Evolutionary conservation across 2,329 filamentous ascomycete species (phyloP).

Genomic region (Talaromyces funiculosus): DNA sequence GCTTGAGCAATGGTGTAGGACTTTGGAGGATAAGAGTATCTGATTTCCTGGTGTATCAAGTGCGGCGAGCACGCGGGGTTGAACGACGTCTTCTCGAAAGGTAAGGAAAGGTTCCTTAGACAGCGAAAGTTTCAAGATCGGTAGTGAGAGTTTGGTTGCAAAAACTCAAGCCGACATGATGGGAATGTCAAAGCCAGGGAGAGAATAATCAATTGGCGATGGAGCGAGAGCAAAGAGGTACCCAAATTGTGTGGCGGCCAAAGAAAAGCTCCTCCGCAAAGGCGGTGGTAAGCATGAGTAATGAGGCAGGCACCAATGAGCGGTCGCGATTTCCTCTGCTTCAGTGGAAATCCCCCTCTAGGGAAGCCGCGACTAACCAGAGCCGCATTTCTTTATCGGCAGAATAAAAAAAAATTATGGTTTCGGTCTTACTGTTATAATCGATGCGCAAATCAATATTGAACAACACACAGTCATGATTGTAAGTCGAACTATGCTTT

Average conservation of each 20-base stretch:
- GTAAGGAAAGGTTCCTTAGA: not conserved
- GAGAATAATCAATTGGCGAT: conserved; percentile 1
- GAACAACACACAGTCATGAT: conserved; percentile 9
- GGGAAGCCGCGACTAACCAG: not conserved
- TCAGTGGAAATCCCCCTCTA: conserved; percentile 23
- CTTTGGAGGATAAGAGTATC: not conserved
- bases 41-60: not conserved
- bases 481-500: conserved; percentile 4
- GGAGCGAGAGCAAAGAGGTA: not conserved
- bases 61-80: conserved; percentile 5
- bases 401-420: conserved; percentile 35
- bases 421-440: not conserved
- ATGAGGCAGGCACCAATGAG: conserved; percentile 22
- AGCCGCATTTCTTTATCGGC: conserved; percentile 20
- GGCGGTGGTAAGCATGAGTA: conserved; percentile 13
- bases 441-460: not conserved
- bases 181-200: not conserved
- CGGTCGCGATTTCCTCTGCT: conserved; percentile 23
- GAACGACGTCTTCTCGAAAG: not conserved
- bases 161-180: not conserved
- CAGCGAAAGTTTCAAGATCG: not conserved
- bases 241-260: conserved; percentile 12
- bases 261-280: conserved; percentile 15
- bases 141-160: not conserved
- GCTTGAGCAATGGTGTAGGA: not conserved